Evolutionary conservation across 768 basidiomycete genomes (phyloP).

Genomic region (Dacryopinax spathularia): DNA sequence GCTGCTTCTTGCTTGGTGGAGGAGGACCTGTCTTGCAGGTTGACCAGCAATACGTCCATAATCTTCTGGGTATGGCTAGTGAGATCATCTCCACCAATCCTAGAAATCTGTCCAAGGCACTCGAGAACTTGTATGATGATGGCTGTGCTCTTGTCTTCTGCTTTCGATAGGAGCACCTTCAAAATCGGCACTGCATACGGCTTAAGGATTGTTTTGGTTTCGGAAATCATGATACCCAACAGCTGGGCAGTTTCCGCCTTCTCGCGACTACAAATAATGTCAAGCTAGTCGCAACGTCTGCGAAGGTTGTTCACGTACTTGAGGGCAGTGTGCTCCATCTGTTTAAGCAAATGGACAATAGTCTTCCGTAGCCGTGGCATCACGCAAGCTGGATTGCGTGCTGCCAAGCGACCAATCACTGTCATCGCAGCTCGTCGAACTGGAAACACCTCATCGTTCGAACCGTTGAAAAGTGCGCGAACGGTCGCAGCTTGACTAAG

Average conservation of each 20-base stretch:
- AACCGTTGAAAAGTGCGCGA: slow-evolving; percentile 88
- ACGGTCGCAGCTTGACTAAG: slow-evolving; percentile 98
- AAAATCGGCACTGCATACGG: slow-evolving; percentile 92
- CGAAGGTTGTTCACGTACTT: slow-evolving; percentile 51
- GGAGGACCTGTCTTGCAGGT: slow-evolving; percentile 73
- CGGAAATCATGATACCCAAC: slow-evolving; percentile 74
- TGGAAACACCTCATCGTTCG: slow-evolving; percentile 92
- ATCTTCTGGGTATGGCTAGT: slow-evolving; percentile 67
- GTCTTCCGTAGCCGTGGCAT: slow-evolving; percentile 95
- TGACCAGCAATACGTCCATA: slow-evolving; percentile 77
- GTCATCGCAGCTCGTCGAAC: slow-evolving; percentile 82
- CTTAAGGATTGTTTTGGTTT: slow-evolving; percentile 86
- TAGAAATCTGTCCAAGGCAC: slow-evolving; percentile 86
- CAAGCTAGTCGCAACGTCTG: background rate
- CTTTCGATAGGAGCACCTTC: slow-evolving; percentile 80
- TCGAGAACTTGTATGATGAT: slow-evolving; percentile 86
- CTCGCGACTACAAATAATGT: slow-evolving; percentile 41
- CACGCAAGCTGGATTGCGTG: slow-evolving; percentile 95
- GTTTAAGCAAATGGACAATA: slow-evolving; percentile 87
- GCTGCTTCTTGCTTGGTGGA: slow-evolving; percentile 81
- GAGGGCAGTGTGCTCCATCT: slow-evolving; percentile 88
- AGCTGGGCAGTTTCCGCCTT: slow-evolving; percentile 83
- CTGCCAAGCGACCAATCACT: slow-evolving; percentile 83
- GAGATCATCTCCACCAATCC: slow-evolving; percentile 87
- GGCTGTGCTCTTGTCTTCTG: slow-evolving; percentile 66